Evolutionary conservation across 331 rosid species (phyloP).

Genomic region (Quercus phellos): DNA sequence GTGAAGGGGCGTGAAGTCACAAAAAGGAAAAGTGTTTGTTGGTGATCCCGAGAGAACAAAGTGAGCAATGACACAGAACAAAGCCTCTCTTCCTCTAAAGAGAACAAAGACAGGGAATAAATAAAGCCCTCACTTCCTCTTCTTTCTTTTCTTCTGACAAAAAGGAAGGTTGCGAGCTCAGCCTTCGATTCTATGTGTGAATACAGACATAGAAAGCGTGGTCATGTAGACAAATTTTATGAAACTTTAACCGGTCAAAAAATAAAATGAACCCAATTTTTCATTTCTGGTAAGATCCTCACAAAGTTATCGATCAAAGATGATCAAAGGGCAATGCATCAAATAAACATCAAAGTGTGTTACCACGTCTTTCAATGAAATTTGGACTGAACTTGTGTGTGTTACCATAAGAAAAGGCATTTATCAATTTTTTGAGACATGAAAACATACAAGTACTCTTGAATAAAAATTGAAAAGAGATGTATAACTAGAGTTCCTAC

Average conservation of each 20-base stretch:
- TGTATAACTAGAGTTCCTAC: too few relatives aligned
- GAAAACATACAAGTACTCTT: too few relatives aligned
- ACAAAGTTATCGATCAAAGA: background rate
- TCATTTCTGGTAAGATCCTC: background rate
- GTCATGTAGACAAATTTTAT: background rate
- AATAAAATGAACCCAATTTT: background rate
- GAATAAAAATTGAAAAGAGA: too few relatives aligned
- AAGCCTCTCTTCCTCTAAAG: conserved; percentile 3
- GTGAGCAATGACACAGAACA: conserved; percentile 20
- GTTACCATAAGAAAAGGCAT: too few relatives aligned
- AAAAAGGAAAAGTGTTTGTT: conserved; percentile 11
- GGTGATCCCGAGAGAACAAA: conserved; percentile 39
- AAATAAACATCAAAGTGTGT: background rate
- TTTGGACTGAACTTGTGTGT: too few relatives aligned
- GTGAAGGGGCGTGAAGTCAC: background rate
- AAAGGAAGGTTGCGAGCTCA: background rate
- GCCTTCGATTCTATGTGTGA: background rate
- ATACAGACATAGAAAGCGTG: background rate
- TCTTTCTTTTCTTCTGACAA: conserved; percentile 2
- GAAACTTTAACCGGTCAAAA: background rate
- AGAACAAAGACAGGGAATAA: conserved; percentile 4
- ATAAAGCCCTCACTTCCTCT: conserved; percentile 6
- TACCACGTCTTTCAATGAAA: too few relatives aligned
- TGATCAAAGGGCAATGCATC: background rate
- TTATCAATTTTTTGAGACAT: too few relatives aligned